A percentile compares a stretch with the other conserved stretches of the same genome.
Evolutionary conservation across 2,329 filamentous ascomycete species (phyloP).

Genomic region (Aspergillus carbonarius): DNA sequence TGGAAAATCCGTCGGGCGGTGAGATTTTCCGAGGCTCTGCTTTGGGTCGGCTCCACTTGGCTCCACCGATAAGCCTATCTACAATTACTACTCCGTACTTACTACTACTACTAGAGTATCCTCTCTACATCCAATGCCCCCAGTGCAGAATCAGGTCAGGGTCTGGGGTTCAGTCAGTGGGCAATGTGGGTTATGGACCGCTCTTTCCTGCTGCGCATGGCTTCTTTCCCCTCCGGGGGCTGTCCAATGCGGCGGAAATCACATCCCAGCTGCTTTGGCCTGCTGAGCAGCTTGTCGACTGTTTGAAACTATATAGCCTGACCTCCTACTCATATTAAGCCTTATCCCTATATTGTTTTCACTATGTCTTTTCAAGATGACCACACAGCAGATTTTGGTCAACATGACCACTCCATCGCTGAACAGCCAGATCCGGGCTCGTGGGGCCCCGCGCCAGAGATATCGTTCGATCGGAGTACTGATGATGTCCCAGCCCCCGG

Average conservation of each 20-base stretch:
- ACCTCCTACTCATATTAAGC: neutral
- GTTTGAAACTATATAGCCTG: no score
- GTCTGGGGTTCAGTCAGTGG: neutral
- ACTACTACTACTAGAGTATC: no score
- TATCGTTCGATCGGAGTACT: neutral
- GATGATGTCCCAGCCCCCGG: neutral
- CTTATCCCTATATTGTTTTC: neutral
- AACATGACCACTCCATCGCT: neutral
- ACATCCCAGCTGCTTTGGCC: neutral
- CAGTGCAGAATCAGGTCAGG: neutral
- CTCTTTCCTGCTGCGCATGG: neutral
- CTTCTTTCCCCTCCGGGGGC: neutral
- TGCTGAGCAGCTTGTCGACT: neutral
- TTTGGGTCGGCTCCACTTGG: slow-evolving; percentile 5
- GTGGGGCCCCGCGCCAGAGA: neutral
- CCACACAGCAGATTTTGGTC: neutral
- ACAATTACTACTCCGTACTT: no score
- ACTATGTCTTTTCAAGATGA: neutral
- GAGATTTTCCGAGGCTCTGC: slow-evolving; percentile 30
- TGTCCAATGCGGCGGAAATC: neutral
- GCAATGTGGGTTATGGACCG: neutral
- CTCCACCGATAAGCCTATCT: neutral
- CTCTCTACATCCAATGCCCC: no score
- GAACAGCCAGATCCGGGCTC: neutral
- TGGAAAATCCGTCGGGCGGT: slow-evolving; percentile 35